Evolutionary conservation across 2,329 filamentous ascomycete species (phyloP), one percentile per base, ranked within the genome.

Genomic region (Juglanconis oblonga): DNA sequence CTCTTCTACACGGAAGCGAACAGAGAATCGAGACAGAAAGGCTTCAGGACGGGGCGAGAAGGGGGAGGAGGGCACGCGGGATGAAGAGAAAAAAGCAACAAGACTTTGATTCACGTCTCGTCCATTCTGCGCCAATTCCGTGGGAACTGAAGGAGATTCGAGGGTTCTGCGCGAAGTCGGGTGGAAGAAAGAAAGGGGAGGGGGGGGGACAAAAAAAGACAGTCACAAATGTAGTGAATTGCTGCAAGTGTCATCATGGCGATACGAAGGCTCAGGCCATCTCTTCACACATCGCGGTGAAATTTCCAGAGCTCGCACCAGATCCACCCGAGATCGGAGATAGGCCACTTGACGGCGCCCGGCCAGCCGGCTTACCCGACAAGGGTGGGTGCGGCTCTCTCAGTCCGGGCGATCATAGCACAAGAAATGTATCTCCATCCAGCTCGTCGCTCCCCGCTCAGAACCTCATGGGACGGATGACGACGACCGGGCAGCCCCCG

Each of bases 121-220:
- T 62, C 60, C 60, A 62, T 62, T 40, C 60, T 60, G 57, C 17
- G 49, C 42, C 13, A 56, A 40, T n/a, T 60, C 14, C 48, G 38
- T 44, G 9, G 14, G 40, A 49, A 50, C 49, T 47, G 52, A 49
- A 42, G 17, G 24, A 42, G 9, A 9, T 17, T 32, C 9, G 31
- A 40, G 7, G 36, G 13, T 40, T 8, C 51, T 53, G 51, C 17
- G 17, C 17, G 17, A 24, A 24, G 17, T 24, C 17, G 17, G 17
- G 17, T 24, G 17, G 17, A 24, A 24, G 17, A 24, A 47, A 49
- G 33, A 17, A 53, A 14, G 8, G 13, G 49, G 35, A 31, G 14
- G 29, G 29, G 31, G 35, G 49, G 52, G 47, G 49, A 53, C 44
- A 44, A 44, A 29, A 33, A 44, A 44, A 33, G 49, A 44, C 17